Evolutionary conservation across 2,329 filamentous ascomycete genomes (phyloP).

Genomic region (Xylariales sp.): DNA sequence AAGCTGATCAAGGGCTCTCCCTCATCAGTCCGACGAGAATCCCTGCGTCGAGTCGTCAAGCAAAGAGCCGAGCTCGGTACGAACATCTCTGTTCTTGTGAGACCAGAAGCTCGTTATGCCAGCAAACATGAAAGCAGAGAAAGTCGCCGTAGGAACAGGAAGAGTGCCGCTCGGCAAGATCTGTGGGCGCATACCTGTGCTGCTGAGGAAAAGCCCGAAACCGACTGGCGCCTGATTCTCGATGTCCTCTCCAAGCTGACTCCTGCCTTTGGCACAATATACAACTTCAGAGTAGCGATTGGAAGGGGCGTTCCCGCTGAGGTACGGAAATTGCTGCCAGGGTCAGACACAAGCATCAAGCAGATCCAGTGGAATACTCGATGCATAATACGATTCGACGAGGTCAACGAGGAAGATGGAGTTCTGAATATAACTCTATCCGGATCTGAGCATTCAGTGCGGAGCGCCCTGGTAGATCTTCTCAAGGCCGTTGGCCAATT

Average conservation of each 20-base stretch:
- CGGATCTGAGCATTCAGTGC: conserved; percentile 20
- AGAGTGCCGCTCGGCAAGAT: conserved; percentile 16
- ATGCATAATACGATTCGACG: conserved; percentile 19
- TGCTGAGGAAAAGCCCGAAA: conserved; percentile 5
- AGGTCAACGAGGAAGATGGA: conserved; percentile 9
- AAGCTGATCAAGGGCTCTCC: conserved; percentile 6
- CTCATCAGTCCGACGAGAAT: conserved; percentile 10
- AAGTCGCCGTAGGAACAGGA: conserved; percentile 17
- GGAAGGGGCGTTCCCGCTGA: conserved; percentile 18
- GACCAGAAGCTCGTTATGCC: conserved; percentile 11
- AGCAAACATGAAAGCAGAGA: conserved; percentile 11
- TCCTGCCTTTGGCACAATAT: conserved; percentile 15
- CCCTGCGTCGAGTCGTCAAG: conserved; percentile 12
- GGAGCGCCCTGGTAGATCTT: conserved; percentile 21
- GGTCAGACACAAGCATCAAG: conserved; percentile 19
- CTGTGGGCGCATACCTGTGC: conserved; percentile 13
- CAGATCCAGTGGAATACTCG: conserved; percentile 20
- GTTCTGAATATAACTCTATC: conserved; percentile 20
- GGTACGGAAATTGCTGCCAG: conserved; percentile 16
- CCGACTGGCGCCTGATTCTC: conserved; percentile 17
- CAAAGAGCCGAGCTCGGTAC: conserved; percentile 6
- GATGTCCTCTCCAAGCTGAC: conserved; percentile 22
- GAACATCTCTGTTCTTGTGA: conserved; percentile 13
- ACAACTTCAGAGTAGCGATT: conserved; percentile 24
- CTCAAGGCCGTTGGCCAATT: conserved; percentile 19